Percentiles rank a stretch among this genome's conserved stretches.
These are phyloP conservation scores for Diaporthe vaccinii DNA, from an alignment of 2,329 filamentous ascomycete species.

Conservation along the genomic window DNA sequence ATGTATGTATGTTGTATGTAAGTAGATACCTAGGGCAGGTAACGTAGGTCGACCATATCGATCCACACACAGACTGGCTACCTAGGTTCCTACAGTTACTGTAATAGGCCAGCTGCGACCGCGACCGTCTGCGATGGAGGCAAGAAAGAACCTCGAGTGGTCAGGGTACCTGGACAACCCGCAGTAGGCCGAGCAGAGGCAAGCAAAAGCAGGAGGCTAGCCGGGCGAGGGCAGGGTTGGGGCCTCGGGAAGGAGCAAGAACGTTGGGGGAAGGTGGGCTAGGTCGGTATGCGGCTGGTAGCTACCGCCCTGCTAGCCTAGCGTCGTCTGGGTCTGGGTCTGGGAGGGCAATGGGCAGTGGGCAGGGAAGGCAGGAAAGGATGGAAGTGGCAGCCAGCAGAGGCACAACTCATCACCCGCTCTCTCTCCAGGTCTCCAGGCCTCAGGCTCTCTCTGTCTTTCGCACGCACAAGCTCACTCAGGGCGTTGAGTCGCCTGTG, in stretches of 20 bases:
- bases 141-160: background rate
- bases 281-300: constrained; percentile 14
- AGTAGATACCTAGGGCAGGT: background rate
- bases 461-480: background rate
- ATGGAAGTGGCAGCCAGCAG: constrained; percentile 7
- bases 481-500: background rate
- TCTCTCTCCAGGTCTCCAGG: no score
- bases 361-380: background rate
- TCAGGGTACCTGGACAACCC: background rate
- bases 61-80: constrained; percentile 4
- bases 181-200: background rate
- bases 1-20: background rate
- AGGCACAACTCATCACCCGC: constrained; percentile 1
- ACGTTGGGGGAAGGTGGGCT: constrained; percentile 1
- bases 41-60: background rate
- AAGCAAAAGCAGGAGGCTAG: constrained; percentile 5
- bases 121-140: constrained; percentile 15
- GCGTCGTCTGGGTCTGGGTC: background rate
- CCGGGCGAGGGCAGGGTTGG: background rate
- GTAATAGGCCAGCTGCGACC: constrained; percentile 12
- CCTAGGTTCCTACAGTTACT: background rate
- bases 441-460: background rate
- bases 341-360: background rate
- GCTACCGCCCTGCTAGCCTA: constrained; percentile 17
- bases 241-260: constrained; percentile 12